Evolutionary conservation across 108 stramenopile genomes (phyloP).

Genomic region (Skeletonema menzelii): DNA sequence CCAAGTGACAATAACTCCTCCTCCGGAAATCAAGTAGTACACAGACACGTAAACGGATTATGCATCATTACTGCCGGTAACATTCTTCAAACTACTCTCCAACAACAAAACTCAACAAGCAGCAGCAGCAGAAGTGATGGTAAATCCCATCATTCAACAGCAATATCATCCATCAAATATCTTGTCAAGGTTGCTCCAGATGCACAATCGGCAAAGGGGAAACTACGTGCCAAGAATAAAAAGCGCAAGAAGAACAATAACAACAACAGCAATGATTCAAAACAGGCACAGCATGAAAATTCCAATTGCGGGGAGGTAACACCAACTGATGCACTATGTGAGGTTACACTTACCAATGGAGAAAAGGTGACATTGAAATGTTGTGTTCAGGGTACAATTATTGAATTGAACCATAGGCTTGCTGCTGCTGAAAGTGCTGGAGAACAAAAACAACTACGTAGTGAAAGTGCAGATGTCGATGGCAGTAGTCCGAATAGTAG

Average conservation of each 20-base stretch:
- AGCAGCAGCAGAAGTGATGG: too few relatives aligned
- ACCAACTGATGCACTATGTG: slow-evolving; percentile 36
- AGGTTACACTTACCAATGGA: slow-evolving; percentile 23
- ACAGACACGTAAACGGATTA: slow-evolving; percentile 72
- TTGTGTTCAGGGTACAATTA: slow-evolving; percentile 69
- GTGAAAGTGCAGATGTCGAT: neutral
- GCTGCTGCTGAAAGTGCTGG: slow-evolving; percentile 1
- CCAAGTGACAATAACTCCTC: neutral
- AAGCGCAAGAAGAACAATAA: slow-evolving; percentile 1
- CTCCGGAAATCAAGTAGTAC: slow-evolving; percentile 48
- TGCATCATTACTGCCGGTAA: slow-evolving; percentile 74
- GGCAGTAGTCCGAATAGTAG: too few relatives aligned
- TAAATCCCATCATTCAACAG: neutral
- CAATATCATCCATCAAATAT: slow-evolving; percentile 26
- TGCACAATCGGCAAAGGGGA: slow-evolving; percentile 50
- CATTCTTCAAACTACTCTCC: neutral
- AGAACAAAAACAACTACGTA: neutral
- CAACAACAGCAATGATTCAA: neutral
- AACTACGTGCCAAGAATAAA: slow-evolving; percentile 30
- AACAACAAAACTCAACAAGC: neutral
- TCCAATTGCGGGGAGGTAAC: slow-evolving; percentile 40
- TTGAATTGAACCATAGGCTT: slow-evolving; percentile 65
- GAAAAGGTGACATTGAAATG: slow-evolving; percentile 48
- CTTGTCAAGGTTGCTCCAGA: slow-evolving; percentile 15
- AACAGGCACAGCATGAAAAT: neutral